phyloP scores from a whole-genome alignment of 495 filamentous ascomycete species.

The Opeltia flavorubescens region DNA sequence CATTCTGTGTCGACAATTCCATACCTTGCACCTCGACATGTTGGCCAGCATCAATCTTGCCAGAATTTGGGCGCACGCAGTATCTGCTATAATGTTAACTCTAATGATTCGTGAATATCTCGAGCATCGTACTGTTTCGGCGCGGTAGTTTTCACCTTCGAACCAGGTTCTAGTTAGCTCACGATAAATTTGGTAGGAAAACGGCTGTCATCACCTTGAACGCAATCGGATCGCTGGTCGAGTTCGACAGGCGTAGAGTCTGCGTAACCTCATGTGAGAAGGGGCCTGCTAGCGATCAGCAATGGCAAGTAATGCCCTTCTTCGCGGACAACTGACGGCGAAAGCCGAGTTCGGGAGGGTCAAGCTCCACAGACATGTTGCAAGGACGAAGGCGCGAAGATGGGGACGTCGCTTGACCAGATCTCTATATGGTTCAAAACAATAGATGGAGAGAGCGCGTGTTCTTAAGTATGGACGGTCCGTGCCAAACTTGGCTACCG shows the following conservation, averaged over 20 bases:
- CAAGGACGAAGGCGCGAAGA: too few relatives aligned
- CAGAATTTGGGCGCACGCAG: slow-evolving; percentile 94
- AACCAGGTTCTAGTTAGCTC: neutral
- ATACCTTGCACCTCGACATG: slow-evolving; percentile 86
- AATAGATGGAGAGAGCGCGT: too few relatives aligned
- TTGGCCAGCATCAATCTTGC: slow-evolving; percentile 76
- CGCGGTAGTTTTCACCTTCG: slow-evolving; percentile 93
- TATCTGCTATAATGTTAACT: slow-evolving; percentile 47
- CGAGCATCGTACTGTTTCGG: slow-evolving; percentile 87
- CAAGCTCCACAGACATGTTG: slow-evolving; percentile 86
- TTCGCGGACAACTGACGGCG: slow-evolving; percentile 41
- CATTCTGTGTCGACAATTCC: slow-evolving; percentile 14
- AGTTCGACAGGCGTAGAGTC: slow-evolving; percentile 65
- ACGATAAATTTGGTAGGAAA: neutral
- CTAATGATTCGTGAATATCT: neutral
- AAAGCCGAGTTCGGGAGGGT: slow-evolving; percentile 85
- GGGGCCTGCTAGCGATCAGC: slow-evolving; percentile 48
- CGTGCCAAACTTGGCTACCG: too few relatives aligned
- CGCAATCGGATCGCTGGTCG: slow-evolving; percentile 63
- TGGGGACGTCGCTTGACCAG: too few relatives aligned
- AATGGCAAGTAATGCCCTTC: neutral
- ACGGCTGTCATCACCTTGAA: slow-evolving; percentile 63
- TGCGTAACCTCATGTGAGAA: slow-evolving; percentile 87
- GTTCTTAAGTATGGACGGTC: too few relatives aligned
- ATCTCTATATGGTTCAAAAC: too few relatives aligned